Evolutionary conservation across 2,329 filamentous ascomycete species (phyloP), one percentile per base, ranked within the genome.

Genomic region (Fusarium solani-melongenae): DNA sequence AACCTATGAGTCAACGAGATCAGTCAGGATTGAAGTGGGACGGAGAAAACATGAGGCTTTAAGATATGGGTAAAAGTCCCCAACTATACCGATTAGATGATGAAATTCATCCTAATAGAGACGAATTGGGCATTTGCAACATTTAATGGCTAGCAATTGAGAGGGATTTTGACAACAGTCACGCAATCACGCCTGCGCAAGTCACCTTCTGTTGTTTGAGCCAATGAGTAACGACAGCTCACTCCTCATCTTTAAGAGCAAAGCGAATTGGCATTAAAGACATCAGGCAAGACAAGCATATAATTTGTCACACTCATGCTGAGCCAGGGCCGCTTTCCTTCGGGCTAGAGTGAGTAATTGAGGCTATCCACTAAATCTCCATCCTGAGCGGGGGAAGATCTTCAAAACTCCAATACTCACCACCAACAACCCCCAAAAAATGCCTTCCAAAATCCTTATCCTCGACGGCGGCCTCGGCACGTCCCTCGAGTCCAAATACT

Each of bases 391-490:
- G 69, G 51, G 64, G 46, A 31, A 53, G 17, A 72, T 51, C 27
- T 33, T 33, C 61, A 53, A 61, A 61, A 53, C 20, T 24, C 20
- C 34, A 36, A 27, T 38, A 56, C 58, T 57, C 64, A 62, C 66
- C 64, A 69, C 46, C 38, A 70, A 33, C 10, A 56, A 39, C 44
- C 20, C 3, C 14, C 29, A 20, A 33, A 22, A 29, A 69, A 78
- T 74, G 76, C 71, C 78, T 27, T 57, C 81, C 76, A 70, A 76
- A 44, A 77, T 88, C 67, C 81, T 86, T 70, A 82, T 93, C 57
- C 86, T 93, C 41, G 91, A 93, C 77, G 91, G 92, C 62, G 91
- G 91, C 9, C 86, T 93, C 24, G 91, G 92, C 36, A 93, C 92
- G 4, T 89, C 90, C 1, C 88, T 93, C 4, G 87, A 91, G 76